Base-by-base conservation (phyloP, 352 stramenopile genomes). In the Thraustochytrium aureum region DNA sequence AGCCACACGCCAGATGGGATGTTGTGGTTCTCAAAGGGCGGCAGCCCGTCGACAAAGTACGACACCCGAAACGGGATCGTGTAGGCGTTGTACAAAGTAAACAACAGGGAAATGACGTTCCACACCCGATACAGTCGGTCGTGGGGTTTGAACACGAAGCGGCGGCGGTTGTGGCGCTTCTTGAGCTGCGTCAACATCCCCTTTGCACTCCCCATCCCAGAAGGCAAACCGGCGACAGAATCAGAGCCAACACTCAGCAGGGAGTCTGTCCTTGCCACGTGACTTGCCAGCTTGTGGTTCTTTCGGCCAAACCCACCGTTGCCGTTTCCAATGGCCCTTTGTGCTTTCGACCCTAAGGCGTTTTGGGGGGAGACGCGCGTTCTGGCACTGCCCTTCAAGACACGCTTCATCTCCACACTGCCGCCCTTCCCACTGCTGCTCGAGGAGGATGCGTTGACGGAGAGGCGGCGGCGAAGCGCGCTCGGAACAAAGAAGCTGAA, bases 71-170 rank as follows among this genome's bases (percentile, higher is more conserved):
- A 88, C 17, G 84, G 54, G 17, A 87, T 83, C 66, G 56, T 54
- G 2, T 85, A 38, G 4, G 81, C 85, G 47, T 84, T 83, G 64
- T 87, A 89, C 2, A 89, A 45, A 3, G 85, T 87, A 39, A 87
- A 83, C 14, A 85, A 22, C 30, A 81, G 61, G 54, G 74, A 85
- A 22, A 81, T 20, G 39, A 87, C 72, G 50, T 89, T 85, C 73
- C 85, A 89, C 22, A 72, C 75, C 43, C 86, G 85, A 6, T 85
- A 65, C 39, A 89, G 87, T 2, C 30, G 39, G 67, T 84, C 84
- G 26, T 84, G 81, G 17, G 85, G 85, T 69, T 86, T 72, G 62
- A 87, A 88, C 32, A 85, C 47, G 47, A 22, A 26, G 17, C 47
- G 47, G 47, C 47, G 47, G 17, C 47, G 47, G 47, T 56, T 56